Conservation (phyloP, 2,329 filamentous ascomycete genomes). For the Nothomitra cinnamomea region DNA sequence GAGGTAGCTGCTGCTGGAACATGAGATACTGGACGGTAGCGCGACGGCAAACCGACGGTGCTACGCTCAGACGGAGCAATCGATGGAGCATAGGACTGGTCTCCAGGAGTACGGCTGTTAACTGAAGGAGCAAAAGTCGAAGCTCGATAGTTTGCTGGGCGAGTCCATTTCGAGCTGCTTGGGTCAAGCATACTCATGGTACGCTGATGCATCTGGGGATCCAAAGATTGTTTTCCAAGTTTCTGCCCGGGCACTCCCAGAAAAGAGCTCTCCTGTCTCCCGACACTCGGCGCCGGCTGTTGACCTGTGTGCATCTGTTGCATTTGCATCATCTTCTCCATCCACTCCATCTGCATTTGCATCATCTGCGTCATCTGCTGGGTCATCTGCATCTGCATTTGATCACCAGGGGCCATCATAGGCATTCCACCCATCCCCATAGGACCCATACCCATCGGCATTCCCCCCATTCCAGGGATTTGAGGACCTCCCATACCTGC, state of each 20-base stretch:
- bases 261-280: neutral
- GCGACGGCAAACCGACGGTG: constrained; percentile 74
- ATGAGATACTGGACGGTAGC: constrained; percentile 73
- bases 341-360: constrained; percentile 91
- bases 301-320: constrained; percentile 33
- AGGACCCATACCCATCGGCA: constrained; percentile 22
- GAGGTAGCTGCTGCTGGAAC: constrained; percentile 21
- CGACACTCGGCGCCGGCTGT: constrained; percentile 16
- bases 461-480: constrained; percentile 1
- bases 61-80: constrained; percentile 93
- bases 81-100: constrained; percentile 58
- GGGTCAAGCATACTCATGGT: constrained; percentile 74
- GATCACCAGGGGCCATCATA: constrained; percentile 36
- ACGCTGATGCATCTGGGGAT: constrained; percentile 8
- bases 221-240: neutral
- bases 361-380: constrained; percentile 78
- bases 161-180: constrained; percentile 6
- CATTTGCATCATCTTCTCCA: constrained; percentile 51
- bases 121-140: constrained; percentile 7
- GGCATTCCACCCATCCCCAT: constrained; percentile 22
- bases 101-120: constrained; percentile 5
- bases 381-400: constrained; percentile 62
- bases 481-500: neutral
- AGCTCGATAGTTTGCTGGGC: constrained; percentile 17
- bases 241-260: neutral